Base-by-base conservation (phyloP, 345 rosid species). In the Xanthoceras sorbifolium region DNA sequence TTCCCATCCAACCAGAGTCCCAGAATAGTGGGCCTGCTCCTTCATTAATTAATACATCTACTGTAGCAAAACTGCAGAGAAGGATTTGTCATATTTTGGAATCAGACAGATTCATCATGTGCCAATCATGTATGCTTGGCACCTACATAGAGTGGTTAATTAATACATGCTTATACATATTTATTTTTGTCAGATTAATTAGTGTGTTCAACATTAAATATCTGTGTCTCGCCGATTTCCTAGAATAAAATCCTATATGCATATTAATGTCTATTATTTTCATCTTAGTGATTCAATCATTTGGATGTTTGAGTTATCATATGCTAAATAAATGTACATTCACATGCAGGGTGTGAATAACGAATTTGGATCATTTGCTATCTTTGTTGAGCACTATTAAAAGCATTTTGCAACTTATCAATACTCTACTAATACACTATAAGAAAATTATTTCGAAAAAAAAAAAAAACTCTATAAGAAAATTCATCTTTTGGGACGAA, bases 11-110 rank as follows among this genome's bases (percentile, higher is more conserved):
- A 61, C 4, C 9, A 2, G 14, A 6, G 15, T 57, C 66, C 12
- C 14, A 17, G 38, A 7, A 17, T 28, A 10, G 5, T 64, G 72
- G 76, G 63, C 66, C 82, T 68, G 66, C 72, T 54, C 26, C 72
- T 38, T 38, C 72, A 17, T 25, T 62, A 46, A 67, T 25, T 50
- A 32, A 67, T 54, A 2, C 48, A 9, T 3, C 42, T 42, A 31
- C 25, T 12, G 60, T 6, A 50, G 3, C 8, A 54, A 20, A 57
- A n/a, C n/a, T n/a, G n/a, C n/a, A 14, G 6, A 61, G 36, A 26
- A 14, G 64, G 34, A 28, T 4, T 28, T 12, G 12, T 29, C 29
- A 31, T 5, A 28, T 17, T 60, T 44, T 61, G 9, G 6, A 0
- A 15, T 32, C n/a, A 0, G 1, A 42, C 9, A 44, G 60, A 10